Evolutionary conservation across 169 alveolate species (phyloP), one percentile per base, ranked within the genome.

Genomic region (Plasmodium ovale): DNA sequence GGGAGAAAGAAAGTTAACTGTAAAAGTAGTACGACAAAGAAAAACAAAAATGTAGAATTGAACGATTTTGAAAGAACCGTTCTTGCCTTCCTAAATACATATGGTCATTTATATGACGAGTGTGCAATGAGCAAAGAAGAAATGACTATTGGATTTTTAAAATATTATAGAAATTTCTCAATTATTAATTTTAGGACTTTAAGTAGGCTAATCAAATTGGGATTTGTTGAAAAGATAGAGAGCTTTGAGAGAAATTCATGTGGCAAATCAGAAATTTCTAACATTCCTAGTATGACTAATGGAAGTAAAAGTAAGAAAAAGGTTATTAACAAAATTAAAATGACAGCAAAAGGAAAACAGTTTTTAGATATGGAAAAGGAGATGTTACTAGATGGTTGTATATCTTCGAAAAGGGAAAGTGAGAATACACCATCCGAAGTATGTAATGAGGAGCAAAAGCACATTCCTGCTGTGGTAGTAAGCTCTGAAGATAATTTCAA

Each of bases 121-220:
- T 16, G 49, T 53, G 58, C 84, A 3, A 42, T 82, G 33, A 82
- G 85, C 70, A 82, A 29, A 39, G 90, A 82, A 65, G 90, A 82
- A 53, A 82, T 82, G 14, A 82, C 29, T 14, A 51, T 53, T 1
- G 70, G 60, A 2, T 53, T 82, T 82, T 64, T 82, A 64, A 82
- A 82, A 82, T 65, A 49, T 64, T 82, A 37, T 64, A 14, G 42
- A 42, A 65, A 35, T 5, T 33, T 44, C 21, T 54, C 51, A 65
- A 49, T 49, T 65, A 35, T 65, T 31, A 35, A 82, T 82, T 65
- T 65, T n/a, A 51, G 44, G 29, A 31, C 51, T 6, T 64, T 82
- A 44, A 19, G 58, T 23, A 82, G 71, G 19, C 42, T 82, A 51
- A 47, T 29, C 47, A 82, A 82, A 35, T 49, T 47, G 47, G 77